Evolutionary conservation across 176 grass and related monocot genomes (phyloP).

Genomic region (Avena insularis): DNA sequence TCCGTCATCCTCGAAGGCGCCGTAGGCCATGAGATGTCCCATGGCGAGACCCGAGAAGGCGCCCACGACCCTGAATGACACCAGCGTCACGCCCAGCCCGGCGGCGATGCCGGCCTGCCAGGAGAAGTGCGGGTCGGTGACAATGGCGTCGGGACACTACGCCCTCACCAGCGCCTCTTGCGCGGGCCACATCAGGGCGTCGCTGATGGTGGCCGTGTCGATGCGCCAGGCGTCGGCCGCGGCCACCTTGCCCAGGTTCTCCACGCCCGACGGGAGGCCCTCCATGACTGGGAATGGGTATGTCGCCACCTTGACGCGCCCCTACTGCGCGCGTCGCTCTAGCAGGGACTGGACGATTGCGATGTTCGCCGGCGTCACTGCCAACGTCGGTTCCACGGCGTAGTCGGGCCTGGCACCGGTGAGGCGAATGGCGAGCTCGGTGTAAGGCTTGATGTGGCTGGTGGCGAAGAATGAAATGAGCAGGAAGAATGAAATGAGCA

Average conservation of each 20-base stretch:
- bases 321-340: background rate
- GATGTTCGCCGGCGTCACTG: conserved; percentile 22
- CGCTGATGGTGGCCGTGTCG: background rate
- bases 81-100: background rate
- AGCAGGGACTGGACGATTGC: background rate
- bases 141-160: conserved; percentile 27
- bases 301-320: background rate
- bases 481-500: too few species aligned
- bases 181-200: background rate
- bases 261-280: conserved; percentile 14
- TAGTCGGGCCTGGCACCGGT: background rate
- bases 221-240: background rate
- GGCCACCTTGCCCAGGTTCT: background rate
- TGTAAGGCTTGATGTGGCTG: too few species aligned
- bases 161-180: conserved; percentile 6
- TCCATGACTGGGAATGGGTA: conserved; percentile 20
- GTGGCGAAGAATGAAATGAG: too few species aligned
- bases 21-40: background rate
- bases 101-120: conserved; percentile 17
- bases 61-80: background rate
- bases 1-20: too few species aligned
- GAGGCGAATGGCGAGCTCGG: too few species aligned
- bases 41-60: conserved; percentile 20
- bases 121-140: conserved; percentile 36
- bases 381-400: conserved; percentile 25